Conservation (phyloP, 2,329 filamentous ascomycete species). For the Aspergillus costaricaensis region DNA sequence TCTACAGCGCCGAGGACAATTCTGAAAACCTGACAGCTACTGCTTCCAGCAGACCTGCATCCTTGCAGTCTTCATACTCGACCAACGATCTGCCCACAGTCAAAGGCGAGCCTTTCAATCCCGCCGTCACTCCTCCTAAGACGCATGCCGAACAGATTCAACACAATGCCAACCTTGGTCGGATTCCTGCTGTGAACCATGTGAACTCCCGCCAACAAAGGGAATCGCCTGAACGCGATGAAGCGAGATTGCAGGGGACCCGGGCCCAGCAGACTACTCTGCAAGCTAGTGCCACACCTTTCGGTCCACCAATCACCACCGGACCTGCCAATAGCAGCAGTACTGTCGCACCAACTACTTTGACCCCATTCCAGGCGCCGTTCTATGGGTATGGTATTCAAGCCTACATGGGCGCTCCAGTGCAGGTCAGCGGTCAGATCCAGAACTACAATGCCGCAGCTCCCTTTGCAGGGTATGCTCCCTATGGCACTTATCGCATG, state of each 20-base stretch:
- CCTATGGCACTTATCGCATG: slow-evolving; percentile 58
- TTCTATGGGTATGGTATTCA: slow-evolving; percentile 55
- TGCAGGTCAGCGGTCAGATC: slow-evolving; percentile 39
- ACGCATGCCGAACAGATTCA: slow-evolving; percentile 62
- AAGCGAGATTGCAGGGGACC: slow-evolving; percentile 49
- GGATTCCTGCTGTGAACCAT: slow-evolving; percentile 66
- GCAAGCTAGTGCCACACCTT: slow-evolving; percentile 77
- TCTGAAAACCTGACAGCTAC: slow-evolving; percentile 29
- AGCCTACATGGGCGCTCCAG: slow-evolving; percentile 57
- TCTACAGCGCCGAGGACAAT: slow-evolving; percentile 33
- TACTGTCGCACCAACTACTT: slow-evolving; percentile 32
- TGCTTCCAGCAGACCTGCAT: slow-evolving; percentile 43
- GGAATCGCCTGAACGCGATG: slow-evolving; percentile 48
- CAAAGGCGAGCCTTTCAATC: slow-evolving; percentile 64
- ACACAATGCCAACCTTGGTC: slow-evolving; percentile 78
- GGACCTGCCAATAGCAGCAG: slow-evolving; percentile 28
- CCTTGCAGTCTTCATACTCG: slow-evolving; percentile 81
- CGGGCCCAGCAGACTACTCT: slow-evolving; percentile 70
- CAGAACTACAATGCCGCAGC: slow-evolving; percentile 56
- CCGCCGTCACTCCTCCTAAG: slow-evolving; percentile 52
- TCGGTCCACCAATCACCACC: slow-evolving; percentile 64
- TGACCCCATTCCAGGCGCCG: slow-evolving; percentile 39
- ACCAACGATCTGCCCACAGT: slow-evolving; percentile 84
- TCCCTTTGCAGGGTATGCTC: slow-evolving; percentile 54
- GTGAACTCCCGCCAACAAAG: slow-evolving; percentile 63